Evolutionary conservation across 192 early-diverging fungal species (phyloP), one percentile per base, ranked within the genome.

Genomic region (Coemansia sp.): DNA sequence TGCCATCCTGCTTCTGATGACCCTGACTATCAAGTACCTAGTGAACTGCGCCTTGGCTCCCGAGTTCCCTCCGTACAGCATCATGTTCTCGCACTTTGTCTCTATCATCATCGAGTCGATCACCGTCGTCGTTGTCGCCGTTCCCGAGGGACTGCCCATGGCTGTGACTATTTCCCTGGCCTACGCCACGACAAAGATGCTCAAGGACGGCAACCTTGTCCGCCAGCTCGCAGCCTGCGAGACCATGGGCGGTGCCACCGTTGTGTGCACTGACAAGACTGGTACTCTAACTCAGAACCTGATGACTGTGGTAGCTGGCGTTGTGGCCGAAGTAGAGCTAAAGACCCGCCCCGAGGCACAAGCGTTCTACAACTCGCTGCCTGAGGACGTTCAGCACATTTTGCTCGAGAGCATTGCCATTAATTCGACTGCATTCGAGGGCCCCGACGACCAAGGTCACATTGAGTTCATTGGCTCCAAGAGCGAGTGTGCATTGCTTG

Each of bases 191-290:
- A 89, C 89, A 37, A 79, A 89, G 8, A 99, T 99, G 98, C 74
- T 98, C 50, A 93, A 94, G 61, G 96, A 99, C 76, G 94, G 95
- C 62, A 97, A 97, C 78, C 84, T 99, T 20, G 98, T 99, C 30
- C 90, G 98, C 27, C 91, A 98, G 55, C 84, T 99, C 10, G 89
- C 92, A 30, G 93, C 98, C 9, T 99, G 98, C 81, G 98, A 99
- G 78, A 98, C 96, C 24, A 99, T 99, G 98, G 92, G 92, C 50
- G 96, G 95, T 67, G 98, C 98, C 10, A 99, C 95, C 16, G 96
- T 96, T 2, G 88, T 99, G 29, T 99, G 98, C 79, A 95, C 94
- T 18, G 98, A 99, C 84, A 99, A 99, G 77, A 99, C 98, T 0
- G 98, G 98, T n/a, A 99, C 98, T 9, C 82, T 98, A 24, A 99